Evolutionary conservation across 371 early-diverging fungal species (phyloP), one percentile per base, ranked within the genome.

Genomic region (Phascolomyces articulosus): DNA sequence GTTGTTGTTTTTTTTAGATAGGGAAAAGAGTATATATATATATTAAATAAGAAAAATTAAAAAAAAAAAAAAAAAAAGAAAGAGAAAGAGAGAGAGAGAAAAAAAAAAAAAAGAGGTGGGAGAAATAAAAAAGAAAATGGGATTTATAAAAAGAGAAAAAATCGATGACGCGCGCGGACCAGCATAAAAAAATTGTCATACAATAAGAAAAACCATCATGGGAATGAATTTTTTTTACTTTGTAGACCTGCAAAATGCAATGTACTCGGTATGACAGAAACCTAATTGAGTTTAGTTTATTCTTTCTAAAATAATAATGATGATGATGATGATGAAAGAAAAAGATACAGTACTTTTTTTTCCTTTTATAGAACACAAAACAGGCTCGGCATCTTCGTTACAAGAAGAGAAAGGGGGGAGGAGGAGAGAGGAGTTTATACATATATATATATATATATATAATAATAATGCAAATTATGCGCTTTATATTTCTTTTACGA

Each of bases 181-280:
- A 59, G 60, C 24, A 27, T 15, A 26, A n/a, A n/a, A 27, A 3
- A 40, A 28, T 44, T 44, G 60, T 59, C 44, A 59, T 59, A 59
- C 60, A 59, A 59, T 40, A 27, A 24, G 21, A 41, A 34, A 21
- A 41, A 27, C 27, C 41, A 59, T 59, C 60, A 59, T 59, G 60
- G 60, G 60, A 59, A 59, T 38, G 57, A 38, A 57, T 38, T 9
- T 9, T 11, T 34, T 34, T 34, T 29, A 40, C 40, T 44, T 16
- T 44, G 44, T 16, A 44, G 38, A 29, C 16, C 40, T 38, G 15
- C 40, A 40, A 57, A 29, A 57, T 57, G 57, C 23, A 40, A 51
- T 57, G 40, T 57, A 40, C 57, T 38, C 40, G 57, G 57, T 57
- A 57, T 57, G 57, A 57, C 40, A 57, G 57, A 57, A n/a, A 51